Evolutionary conservation across 257 asterid genomes (phyloP).

Genomic region (Solanum chiquidenum): DNA sequence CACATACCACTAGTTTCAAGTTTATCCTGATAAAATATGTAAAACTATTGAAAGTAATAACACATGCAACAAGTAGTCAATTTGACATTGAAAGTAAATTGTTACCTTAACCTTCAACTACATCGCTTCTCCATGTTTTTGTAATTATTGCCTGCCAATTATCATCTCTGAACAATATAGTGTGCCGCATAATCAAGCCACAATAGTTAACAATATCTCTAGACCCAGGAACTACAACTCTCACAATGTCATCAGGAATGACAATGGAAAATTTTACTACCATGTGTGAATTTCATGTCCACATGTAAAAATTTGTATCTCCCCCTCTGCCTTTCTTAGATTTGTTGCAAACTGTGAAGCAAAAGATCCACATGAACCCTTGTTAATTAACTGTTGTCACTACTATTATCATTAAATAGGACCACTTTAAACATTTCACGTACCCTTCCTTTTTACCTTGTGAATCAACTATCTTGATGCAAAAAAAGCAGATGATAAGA

Average conservation of each 20-base stretch:
- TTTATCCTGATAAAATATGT: background rate
- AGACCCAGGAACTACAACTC: background rate
- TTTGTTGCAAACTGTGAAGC: background rate
- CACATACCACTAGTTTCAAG: background rate
- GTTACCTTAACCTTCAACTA: background rate
- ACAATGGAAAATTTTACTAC: background rate
- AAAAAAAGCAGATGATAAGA: background rate
- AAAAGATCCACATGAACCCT: background rate
- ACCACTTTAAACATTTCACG: background rate
- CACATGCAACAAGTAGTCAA: background rate
- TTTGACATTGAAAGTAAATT: background rate
- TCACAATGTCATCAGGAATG: background rate
- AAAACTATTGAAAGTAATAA: background rate
- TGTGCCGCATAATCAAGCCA: background rate
- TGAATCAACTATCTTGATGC: background rate
- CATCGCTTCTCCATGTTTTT: background rate
- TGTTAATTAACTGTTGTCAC: background rate
- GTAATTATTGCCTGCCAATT: background rate
- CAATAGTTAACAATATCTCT: background rate
- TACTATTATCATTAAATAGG: background rate
- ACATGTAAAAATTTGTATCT: background rate
- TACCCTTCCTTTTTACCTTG: background rate
- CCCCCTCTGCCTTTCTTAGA: background rate
- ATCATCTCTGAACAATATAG: background rate
- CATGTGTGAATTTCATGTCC: background rate